Base-by-base conservation (phyloP, 352 stramenopile genomes). In the Phytophthora nicotianae region DNA sequence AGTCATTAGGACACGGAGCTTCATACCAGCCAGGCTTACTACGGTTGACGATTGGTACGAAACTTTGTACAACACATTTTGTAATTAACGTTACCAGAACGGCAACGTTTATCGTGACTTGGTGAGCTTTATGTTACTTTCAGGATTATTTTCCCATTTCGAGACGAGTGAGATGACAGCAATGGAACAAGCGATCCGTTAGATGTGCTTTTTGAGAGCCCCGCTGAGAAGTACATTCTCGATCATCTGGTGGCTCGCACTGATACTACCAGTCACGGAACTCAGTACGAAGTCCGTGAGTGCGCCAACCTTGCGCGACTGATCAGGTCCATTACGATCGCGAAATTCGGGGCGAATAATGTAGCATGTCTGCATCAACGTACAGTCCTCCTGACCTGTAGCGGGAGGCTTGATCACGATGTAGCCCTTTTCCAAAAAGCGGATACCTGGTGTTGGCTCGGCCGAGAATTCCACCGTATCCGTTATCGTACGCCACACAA, bases 201-300 rank as follows among this genome's bases (percentile, higher is more conserved):
- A 58, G 8, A 27, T 7, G 19, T 37, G 49, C 21, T 58, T 58
- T 54, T 70, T 70, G 24, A 76, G 68, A 38, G 56, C 59, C 23
- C 72, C 62, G 20, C 47, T 71, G 17, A 79, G 64, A 35, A 79
- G 59, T n/a, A 77, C 62, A 23, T 86, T 83, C 37, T 86, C 76
- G 7, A 86, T 81, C 74, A 83, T 83, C 29, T 86, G 71, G 42
- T 86, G 71, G 24, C 65, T 81, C 17, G 65, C 58, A 13, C 67
- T 75, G 32, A 83, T 71, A 33, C 60, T 86, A 17, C 68, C 71
- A 13, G 58, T 69, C 8, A 74, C 69, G 11, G 70, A 71, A 46
- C 74, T 79, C 5, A 86, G 60, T 40, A 82, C 76, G 43, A 86
- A 81, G 20, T 86, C 71, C 6, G 74, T 86, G 23, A 86, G 59